Conservation (phyloP, 2,329 filamentous ascomycete species). For the Sclerotinia sclerotiorum region DNA sequence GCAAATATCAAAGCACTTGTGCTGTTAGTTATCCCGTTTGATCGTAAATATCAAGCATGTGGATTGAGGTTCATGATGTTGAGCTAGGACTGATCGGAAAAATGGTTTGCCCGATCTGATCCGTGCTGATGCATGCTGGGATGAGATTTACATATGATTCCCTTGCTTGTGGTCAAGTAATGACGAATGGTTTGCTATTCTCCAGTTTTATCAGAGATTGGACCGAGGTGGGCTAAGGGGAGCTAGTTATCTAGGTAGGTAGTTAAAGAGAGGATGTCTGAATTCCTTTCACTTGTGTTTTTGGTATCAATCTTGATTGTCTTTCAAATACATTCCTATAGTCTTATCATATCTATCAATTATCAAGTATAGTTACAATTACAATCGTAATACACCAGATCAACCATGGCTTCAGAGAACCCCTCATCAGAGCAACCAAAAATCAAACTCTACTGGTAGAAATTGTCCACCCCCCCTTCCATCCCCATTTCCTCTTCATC, state of each 20-base stretch:
- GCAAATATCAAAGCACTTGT: conserved; percentile 24
- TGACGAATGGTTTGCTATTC: neutral
- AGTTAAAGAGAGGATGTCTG: neutral
- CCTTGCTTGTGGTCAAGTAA: neutral
- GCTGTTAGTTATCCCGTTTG: conserved; percentile 1
- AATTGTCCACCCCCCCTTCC: neutral
- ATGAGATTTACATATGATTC: neutral
- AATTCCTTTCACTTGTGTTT: neutral
- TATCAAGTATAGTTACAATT: neutral
- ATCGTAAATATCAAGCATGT: neutral
- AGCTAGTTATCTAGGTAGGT: neutral
- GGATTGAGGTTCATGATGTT: conserved; percentile 26
- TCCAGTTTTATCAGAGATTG: conserved; percentile 11
- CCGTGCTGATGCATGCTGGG: neutral
- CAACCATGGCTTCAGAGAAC: conserved; percentile 15
- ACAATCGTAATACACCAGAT: neutral
- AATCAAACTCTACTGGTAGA: conserved; percentile 57
- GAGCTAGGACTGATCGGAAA: conserved; percentile 13
- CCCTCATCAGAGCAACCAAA: conserved; percentile 43
- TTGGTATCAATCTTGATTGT: neutral
- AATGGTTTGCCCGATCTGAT: conserved; percentile 11
- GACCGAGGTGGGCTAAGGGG: neutral
- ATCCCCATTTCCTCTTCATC: conserved; percentile 32
- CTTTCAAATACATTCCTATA: neutral
- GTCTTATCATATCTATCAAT: neutral